Evolutionary conservation across 768 basidiomycete species (phyloP).

Genomic region (Guyanaporus albipodus): DNA sequence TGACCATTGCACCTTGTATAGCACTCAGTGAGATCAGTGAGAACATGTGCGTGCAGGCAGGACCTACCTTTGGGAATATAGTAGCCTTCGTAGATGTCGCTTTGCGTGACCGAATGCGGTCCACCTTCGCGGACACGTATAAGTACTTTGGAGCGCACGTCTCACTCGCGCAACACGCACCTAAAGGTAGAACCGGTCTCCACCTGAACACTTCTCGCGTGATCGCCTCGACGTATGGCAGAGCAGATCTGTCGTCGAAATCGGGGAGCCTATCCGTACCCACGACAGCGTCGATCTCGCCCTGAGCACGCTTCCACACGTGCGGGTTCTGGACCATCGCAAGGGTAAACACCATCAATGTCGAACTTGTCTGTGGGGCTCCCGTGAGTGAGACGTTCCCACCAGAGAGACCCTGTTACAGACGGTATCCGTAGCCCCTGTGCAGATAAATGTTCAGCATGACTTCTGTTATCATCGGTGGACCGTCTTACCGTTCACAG

Average conservation of each 20-base stretch:
- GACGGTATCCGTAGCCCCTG: neutral
- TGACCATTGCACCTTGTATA: neutral
- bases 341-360: neutral
- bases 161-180: neutral
- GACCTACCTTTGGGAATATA: neutral
- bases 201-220: neutral
- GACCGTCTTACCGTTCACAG: neutral
- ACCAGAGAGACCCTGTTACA: neutral
- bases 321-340: neutral
- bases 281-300: neutral
- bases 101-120: neutral
- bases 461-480: neutral
- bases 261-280: neutral
- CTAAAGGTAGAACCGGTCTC: neutral
- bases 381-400: neutral
- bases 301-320: neutral
- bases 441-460: neutral
- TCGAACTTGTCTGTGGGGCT: neutral
- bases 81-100: neutral
- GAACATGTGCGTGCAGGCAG: neutral
- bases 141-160: neutral
- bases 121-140: neutral
- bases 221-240: neutral
- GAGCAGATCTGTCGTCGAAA: neutral
- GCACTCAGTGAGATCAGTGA: neutral